Evolutionary conservation across 75 land plant species (phyloP).

Genomic region (Chamaecyparis obtusa): DNA sequence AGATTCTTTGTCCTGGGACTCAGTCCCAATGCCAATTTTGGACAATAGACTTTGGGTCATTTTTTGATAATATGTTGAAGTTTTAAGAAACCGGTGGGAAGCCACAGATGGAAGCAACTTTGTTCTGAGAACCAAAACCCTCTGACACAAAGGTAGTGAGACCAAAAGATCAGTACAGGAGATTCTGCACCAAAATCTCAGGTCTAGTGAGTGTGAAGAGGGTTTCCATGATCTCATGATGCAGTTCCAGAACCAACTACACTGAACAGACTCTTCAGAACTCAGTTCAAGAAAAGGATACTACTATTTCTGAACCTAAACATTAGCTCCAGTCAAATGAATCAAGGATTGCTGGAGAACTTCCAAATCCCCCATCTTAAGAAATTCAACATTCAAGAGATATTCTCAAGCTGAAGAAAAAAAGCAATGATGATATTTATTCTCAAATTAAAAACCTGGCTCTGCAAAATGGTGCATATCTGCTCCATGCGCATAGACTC

Average conservation of each 20-base stretch:
- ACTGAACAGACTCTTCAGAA: background rate
- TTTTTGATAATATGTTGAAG: no score
- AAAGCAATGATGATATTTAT: no score
- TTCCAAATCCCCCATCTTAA: background rate
- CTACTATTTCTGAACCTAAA: background rate
- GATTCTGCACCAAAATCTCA: background rate
- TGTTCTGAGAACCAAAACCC: background rate
- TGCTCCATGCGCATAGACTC: no score
- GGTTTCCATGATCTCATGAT: background rate
- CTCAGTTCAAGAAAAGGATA: background rate
- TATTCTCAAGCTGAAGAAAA: no score
- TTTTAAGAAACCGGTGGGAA: no score
- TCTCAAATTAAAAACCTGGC: no score
- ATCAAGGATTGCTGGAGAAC: background rate
- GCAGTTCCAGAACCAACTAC: background rate
- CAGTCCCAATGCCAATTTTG: no score
- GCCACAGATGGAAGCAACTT: no score
- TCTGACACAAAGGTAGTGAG: background rate
- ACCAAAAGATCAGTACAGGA: background rate
- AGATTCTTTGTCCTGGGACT: no score
- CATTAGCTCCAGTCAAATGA: background rate
- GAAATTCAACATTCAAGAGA: background rate
- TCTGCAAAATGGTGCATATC: no score
- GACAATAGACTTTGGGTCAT: no score
- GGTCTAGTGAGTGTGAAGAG: background rate